These are phyloP conservation scores for Fusarium goolgardi DNA, from an alignment of 2,329 filamentous ascomycete genomes.

Conservation along the genomic window DNA sequence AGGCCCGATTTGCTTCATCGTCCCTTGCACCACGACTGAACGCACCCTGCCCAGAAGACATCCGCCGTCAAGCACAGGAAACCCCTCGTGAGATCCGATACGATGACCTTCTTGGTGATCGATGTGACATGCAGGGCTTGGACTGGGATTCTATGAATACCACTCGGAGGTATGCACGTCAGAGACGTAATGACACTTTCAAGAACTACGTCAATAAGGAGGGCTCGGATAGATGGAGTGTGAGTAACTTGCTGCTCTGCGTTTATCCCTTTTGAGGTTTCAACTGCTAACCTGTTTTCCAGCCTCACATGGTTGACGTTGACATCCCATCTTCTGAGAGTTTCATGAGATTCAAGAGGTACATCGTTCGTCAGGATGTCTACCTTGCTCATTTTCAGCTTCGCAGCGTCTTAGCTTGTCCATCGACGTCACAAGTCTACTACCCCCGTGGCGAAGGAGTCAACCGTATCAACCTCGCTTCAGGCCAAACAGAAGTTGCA, in stretches of 20 bases:
- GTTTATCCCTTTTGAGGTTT: background rate
- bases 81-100: slow-evolving; percentile 50
- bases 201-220: slow-evolving; percentile 68
- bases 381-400: slow-evolving; percentile 74
- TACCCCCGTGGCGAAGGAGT: slow-evolving; percentile 66
- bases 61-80: slow-evolving; percentile 48
- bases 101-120: slow-evolving; percentile 65
- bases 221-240: slow-evolving; percentile 60
- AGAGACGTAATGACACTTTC: slow-evolving; percentile 61
- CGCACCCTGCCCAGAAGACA: slow-evolving; percentile 47
- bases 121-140: slow-evolving; percentile 69
- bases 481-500: slow-evolving; percentile 57
- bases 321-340: slow-evolving; percentile 56
- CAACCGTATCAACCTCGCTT: slow-evolving; percentile 63
- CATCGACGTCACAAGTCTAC: slow-evolving; percentile 66
- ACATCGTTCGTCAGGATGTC: slow-evolving; percentile 65
- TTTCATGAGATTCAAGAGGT: slow-evolving; percentile 69
- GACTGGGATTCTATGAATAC: slow-evolving; percentile 67
- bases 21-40: slow-evolving; percentile 42
- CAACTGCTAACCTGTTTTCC: slow-evolving; percentile 17
- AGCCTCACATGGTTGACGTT: slow-evolving; percentile 39
- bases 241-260: slow-evolving; percentile 51
- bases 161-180: slow-evolving; percentile 61
- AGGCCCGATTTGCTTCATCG: slow-evolving; percentile 40
- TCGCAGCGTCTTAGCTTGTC: slow-evolving; percentile 69